Evolutionary conservation across 257 asterid species (phyloP).

Genomic region (Gentiana dahurica): DNA sequence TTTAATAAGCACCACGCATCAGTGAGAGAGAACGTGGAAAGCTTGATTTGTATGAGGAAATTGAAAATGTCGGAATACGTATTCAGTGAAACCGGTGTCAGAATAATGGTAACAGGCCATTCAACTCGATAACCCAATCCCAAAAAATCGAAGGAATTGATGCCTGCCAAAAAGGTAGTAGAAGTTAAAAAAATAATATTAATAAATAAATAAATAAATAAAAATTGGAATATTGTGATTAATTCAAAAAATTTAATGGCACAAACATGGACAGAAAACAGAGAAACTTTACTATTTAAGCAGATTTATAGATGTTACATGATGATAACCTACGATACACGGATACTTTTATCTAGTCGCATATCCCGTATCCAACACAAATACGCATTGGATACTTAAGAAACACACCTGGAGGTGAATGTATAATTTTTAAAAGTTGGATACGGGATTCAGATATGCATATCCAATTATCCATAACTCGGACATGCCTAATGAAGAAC

Average conservation of each 20-base stretch:
- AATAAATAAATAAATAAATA: neutral
- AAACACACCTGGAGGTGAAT: too few relatives aligned
- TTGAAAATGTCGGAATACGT: slow-evolving; percentile 76
- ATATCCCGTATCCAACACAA: too few relatives aligned
- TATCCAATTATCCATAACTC: too few relatives aligned
- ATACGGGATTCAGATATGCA: too few relatives aligned
- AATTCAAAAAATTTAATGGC: neutral
- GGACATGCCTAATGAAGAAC: too few relatives aligned
- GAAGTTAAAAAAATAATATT: slow-evolving; percentile 6
- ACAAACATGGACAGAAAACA: slow-evolving; percentile 3
- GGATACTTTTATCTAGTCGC: too few relatives aligned
- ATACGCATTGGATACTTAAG: too few relatives aligned
- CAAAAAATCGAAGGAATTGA: slow-evolving; percentile 69
- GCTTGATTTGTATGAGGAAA: slow-evolving; percentile 93
- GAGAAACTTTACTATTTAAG: neutral
- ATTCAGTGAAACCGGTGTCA: slow-evolving; percentile 68
- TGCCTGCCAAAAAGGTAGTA: slow-evolving; percentile 44
- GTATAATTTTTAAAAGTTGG: too few relatives aligned
- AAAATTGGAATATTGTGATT: neutral
- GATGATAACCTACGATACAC: too few relatives aligned
- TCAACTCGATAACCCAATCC: slow-evolving; percentile 92
- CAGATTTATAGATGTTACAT: slow-evolving; percentile 5
- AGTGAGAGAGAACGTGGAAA: slow-evolving; percentile 79
- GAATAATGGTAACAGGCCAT: slow-evolving; percentile 85
- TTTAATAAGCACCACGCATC: slow-evolving; percentile 75